Conservation (phyloP, 2,329 filamentous ascomycete species). For the Microdochium nivale region DNA sequence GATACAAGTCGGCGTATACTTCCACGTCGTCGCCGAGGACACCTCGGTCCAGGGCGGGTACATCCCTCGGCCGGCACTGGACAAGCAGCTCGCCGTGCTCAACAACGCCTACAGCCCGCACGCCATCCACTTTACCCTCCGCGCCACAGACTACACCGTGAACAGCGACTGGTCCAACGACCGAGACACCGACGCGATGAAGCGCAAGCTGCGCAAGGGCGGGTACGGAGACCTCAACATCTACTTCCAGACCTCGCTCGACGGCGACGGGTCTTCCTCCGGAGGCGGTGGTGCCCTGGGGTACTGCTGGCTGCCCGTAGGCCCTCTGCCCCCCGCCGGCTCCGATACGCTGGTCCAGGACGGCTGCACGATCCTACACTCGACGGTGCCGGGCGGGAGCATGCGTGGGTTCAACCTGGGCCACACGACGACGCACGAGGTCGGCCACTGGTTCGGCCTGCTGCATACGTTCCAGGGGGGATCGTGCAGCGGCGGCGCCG, state of each 20-base stretch:
- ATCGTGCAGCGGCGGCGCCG: constrained; percentile 23
- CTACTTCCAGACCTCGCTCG: constrained; percentile 26
- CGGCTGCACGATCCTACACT: constrained; percentile 18
- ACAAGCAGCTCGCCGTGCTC: background rate
- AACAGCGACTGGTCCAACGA: constrained; percentile 1
- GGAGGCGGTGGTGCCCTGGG: constrained; percentile 28
- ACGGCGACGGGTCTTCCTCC: constrained; percentile 11
- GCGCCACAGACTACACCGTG: constrained; percentile 1
- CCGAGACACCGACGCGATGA: constrained; percentile 1
- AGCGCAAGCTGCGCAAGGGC: constrained; percentile 25
- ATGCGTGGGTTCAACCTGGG: constrained; percentile 21
- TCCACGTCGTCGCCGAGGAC: background rate
- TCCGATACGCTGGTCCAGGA: constrained; percentile 21
- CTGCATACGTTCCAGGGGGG: constrained; percentile 33
- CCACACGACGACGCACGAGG: constrained; percentile 26
- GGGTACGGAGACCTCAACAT: constrained; percentile 36
- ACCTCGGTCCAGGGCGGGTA: background rate
- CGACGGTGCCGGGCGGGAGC: constrained; percentile 15
- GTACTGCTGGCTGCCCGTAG: constrained; percentile 37
- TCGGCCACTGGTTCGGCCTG: constrained; percentile 15
- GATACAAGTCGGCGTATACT: background rate
- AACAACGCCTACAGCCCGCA: constrained; percentile 1
- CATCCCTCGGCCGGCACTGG: background rate
- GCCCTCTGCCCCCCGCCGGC: constrained; percentile 20
- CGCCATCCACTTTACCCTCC: constrained; percentile 2